Conservation (phyloP, 2,329 filamentous ascomycete species). For the Thermochaetoides dissita region DNA sequence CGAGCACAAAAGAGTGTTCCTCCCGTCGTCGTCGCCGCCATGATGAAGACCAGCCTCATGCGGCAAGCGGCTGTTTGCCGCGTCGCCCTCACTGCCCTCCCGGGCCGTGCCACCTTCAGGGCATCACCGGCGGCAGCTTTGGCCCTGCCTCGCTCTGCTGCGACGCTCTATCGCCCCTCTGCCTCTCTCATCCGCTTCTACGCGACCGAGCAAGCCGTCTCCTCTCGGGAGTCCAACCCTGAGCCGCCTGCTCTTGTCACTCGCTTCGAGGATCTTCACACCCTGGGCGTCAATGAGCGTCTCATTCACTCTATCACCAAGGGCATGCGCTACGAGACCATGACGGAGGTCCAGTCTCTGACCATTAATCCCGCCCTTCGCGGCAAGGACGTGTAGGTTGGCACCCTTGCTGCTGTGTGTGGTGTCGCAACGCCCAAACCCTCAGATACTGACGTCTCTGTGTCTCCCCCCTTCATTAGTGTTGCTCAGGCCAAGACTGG, state of each 20-base stretch:
- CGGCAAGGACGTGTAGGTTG: slow-evolving; percentile 66
- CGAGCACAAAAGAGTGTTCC: background rate
- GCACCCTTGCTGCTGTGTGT: background rate
- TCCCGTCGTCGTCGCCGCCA: slow-evolving; percentile 3
- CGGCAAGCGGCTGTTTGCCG: slow-evolving; percentile 15
- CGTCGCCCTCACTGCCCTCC: slow-evolving; percentile 12
- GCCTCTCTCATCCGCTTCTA: slow-evolving; percentile 21
- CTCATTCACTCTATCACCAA: slow-evolving; percentile 56
- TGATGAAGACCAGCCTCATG: slow-evolving; percentile 17
- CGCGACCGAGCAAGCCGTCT: slow-evolving; percentile 24
- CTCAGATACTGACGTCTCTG: no score
- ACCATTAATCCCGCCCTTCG: slow-evolving; percentile 70
- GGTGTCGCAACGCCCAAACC: slow-evolving; percentile 5
- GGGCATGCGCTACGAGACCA: slow-evolving; percentile 62
- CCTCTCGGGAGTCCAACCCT: background rate
- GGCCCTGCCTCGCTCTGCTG: slow-evolving; percentile 17
- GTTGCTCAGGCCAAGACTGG: slow-evolving; percentile 93
- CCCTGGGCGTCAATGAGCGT: slow-evolving; percentile 43
- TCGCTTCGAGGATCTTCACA: slow-evolving; percentile 31
- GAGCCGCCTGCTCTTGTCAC: slow-evolving; percentile 16
- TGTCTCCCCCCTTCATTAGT: slow-evolving; percentile 25
- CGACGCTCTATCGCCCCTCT: slow-evolving; percentile 3
- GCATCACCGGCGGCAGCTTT: slow-evolving; percentile 7
- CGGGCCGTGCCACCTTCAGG: slow-evolving; percentile 12
- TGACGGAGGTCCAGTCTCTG: slow-evolving; percentile 84